Conservation (phyloP, 2,329 filamentous ascomycete species). For the Fusarium coffeatum region DNA sequence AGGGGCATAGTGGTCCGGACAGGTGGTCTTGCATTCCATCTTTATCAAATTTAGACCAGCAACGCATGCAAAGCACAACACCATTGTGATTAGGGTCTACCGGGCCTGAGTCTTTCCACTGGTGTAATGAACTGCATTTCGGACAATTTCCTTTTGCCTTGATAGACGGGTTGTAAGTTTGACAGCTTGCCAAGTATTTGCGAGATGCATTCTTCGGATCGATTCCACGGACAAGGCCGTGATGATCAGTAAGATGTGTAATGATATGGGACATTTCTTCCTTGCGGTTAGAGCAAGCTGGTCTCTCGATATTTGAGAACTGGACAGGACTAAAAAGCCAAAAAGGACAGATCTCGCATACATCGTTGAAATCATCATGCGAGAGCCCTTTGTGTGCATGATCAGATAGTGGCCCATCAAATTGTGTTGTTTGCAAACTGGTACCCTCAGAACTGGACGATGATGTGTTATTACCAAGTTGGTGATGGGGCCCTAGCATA, state of each 20-base stretch:
- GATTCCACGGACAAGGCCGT: constrained; percentile 37
- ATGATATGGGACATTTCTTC: constrained; percentile 41
- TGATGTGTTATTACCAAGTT: background rate
- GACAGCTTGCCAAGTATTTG: constrained; percentile 34
- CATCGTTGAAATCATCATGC: constrained; percentile 8
- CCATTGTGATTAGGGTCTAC: constrained; percentile 25
- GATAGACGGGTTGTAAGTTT: background rate
- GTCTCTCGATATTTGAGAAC: constrained; percentile 20
- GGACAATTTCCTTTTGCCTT: constrained; percentile 35
- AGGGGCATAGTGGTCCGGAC: constrained; percentile 21
- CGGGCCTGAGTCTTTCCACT: constrained; percentile 27
- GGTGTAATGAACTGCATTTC: constrained; percentile 27
- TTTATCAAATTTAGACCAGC: constrained; percentile 34
- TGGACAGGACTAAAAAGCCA: constrained; percentile 14
- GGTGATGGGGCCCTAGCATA: background rate
- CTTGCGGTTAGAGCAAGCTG: constrained; percentile 30
- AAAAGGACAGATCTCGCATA: constrained; percentile 32
- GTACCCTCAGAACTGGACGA: background rate
- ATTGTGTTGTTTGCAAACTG: background rate
- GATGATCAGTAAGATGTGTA: constrained; percentile 36
- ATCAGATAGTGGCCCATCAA: background rate
- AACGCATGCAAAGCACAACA: constrained; percentile 35
- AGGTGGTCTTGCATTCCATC: constrained; percentile 31
- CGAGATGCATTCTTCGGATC: constrained; percentile 29
- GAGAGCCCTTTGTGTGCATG: background rate